Conservation (phyloP, 495 filamentous ascomycete species). For the Tuber umbilicatum region DNA sequence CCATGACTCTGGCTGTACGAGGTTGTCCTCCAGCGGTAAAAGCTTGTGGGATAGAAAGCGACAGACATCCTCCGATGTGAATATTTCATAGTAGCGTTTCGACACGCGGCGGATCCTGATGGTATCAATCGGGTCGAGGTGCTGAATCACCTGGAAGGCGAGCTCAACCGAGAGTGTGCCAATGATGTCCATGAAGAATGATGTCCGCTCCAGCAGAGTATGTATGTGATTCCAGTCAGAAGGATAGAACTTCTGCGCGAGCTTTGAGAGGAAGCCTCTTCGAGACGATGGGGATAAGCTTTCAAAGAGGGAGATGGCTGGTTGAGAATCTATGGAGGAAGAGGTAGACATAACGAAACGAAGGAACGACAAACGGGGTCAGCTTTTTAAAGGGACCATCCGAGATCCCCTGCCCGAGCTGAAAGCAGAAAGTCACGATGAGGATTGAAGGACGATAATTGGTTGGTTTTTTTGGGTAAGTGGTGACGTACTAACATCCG, state of each 20-base stretch:
- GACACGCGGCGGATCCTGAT: conserved; percentile 28
- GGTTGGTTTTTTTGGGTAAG: not conserved
- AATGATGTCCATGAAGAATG: conserved; percentile 29
- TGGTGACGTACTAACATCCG: not conserved
- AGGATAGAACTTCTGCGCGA: conserved; percentile 22
- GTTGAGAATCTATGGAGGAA: not conserved
- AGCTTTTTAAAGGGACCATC: not conserved
- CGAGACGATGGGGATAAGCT: conserved; percentile 13
- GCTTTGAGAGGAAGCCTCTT: conserved; percentile 19
- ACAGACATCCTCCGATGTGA: conserved; percentile 27
- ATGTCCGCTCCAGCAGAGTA: conserved; percentile 9
- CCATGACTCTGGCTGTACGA: conserved; percentile 3
- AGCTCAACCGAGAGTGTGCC: conserved; percentile 26
- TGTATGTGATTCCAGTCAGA: conserved; percentile 31
- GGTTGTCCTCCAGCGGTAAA: conserved; percentile 9
- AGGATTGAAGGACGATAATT: not conserved
- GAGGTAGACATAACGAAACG: not conserved
- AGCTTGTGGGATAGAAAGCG: conserved; percentile 16
- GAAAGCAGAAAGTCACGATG: not conserved
- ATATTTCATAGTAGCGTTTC: conserved; percentile 15
- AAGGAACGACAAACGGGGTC: not conserved
- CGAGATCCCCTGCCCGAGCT: not conserved
- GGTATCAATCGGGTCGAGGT: conserved; percentile 17
- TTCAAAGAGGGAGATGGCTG: conserved; percentile 10
- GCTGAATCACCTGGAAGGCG: conserved; percentile 20